Evolutionary conservation across 306 rosid species (phyloP).

Genomic region (Ormosia semicastrata): DNA sequence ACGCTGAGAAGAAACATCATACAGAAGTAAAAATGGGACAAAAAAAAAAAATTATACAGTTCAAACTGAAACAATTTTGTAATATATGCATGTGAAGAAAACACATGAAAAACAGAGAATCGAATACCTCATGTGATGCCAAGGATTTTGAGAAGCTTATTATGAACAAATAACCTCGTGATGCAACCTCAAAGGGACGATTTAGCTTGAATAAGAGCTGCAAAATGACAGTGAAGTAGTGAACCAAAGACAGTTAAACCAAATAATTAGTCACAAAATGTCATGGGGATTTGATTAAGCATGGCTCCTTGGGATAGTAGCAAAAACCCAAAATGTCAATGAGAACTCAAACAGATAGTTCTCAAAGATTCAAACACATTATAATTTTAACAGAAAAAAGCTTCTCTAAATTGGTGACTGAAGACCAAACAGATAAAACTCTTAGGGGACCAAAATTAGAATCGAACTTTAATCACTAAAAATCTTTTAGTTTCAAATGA

Average conservation of each 20-base stretch:
- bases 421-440: background rate
- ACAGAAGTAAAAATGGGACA: constrained; percentile 33
- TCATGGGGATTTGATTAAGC: constrained; percentile 10
- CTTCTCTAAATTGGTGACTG: background rate
- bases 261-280: constrained; percentile 5
- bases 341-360: constrained; percentile 17
- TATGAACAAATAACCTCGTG: constrained; percentile 91
- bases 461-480: background rate
- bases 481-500: background rate
- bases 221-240: constrained; percentile 41
- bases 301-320: constrained; percentile 5
- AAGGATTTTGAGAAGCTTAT: constrained; percentile 89
- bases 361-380: background rate
- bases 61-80: constrained; percentile 18
- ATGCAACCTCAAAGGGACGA: constrained; percentile 87
- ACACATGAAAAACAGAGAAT: constrained; percentile 15
- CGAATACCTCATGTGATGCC: constrained; percentile 77
- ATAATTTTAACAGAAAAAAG: background rate
- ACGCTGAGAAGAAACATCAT: constrained; percentile 60
- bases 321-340: constrained; percentile 24
- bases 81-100: constrained; percentile 17
- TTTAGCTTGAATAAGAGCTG: constrained; percentile 92
- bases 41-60: constrained; percentile 16
- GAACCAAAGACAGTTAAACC: background rate
- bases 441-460: background rate